Evolutionary conservation across 2,329 filamentous ascomycete genomes (phyloP).

Genomic region (Alternaria brassicicola): DNA sequence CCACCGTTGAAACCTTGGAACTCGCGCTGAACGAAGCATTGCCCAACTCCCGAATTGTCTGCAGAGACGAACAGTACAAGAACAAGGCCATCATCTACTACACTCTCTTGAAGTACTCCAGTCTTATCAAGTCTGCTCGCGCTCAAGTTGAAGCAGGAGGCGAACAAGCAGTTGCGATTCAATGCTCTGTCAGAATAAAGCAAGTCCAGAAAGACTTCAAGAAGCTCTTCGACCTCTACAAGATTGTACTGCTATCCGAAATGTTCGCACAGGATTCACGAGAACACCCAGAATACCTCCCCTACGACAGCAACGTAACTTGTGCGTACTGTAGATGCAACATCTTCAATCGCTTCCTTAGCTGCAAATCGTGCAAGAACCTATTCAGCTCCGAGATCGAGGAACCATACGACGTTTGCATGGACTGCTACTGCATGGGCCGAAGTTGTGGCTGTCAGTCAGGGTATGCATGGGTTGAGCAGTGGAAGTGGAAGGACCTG

Average conservation of each 20-base stretch:
- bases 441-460: slow-evolving; percentile 90
- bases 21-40: slow-evolving; percentile 85
- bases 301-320: slow-evolving; percentile 89
- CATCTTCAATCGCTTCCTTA: slow-evolving; percentile 96
- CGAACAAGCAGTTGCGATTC: slow-evolving; percentile 46
- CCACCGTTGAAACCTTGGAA: slow-evolving; percentile 87
- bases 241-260: slow-evolving; percentile 80
- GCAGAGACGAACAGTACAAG: slow-evolving; percentile 97
- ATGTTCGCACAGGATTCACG: slow-evolving; percentile 73
- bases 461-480: slow-evolving; percentile 86
- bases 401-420: slow-evolving; percentile 92
- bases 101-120: slow-evolving; percentile 78
- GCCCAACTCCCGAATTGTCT: slow-evolving; percentile 86
- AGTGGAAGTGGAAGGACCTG: slow-evolving; percentile 85
- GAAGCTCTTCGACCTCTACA: slow-evolving; percentile 77
- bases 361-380: slow-evolving; percentile 82
- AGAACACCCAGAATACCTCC: slow-evolving; percentile 76
- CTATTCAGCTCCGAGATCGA: slow-evolving; percentile 71
- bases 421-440: slow-evolving; percentile 99
- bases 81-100: slow-evolving; percentile 96
- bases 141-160: slow-evolving; percentile 57
- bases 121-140: slow-evolving; percentile 63
- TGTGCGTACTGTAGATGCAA: slow-evolving; percentile 96
- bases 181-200: slow-evolving; percentile 60
- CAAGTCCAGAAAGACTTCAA: slow-evolving; percentile 85